Base-by-base conservation (phyloP, 2,329 filamentous ascomycete species). In the Cytospora schulzeri region DNA sequence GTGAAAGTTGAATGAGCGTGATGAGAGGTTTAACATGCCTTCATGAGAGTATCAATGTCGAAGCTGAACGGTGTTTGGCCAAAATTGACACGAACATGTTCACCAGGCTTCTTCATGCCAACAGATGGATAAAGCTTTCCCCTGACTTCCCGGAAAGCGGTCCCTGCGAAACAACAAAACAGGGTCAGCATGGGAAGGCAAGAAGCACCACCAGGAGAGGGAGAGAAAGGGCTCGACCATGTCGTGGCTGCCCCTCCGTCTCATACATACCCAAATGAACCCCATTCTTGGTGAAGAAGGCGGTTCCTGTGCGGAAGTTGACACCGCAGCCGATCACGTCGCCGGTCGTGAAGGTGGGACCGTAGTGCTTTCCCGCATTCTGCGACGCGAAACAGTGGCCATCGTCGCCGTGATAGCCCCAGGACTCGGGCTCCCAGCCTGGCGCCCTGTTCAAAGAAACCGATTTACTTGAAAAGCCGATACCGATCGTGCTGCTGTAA, bases 1-100 rank as follows among this genome's bases (percentile, higher is more conserved):
- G 2, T n/a, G 6, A 56, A 35, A 38, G 45, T 22, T 38, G 50
- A 65, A 53, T 17, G 55, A 65, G 26, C 56, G 59, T 50, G 11
- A 29, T 33, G 35, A 31, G 24, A 71, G 38, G 50, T 8, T 61
- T 63, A 33, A 78, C 84, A 71, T 83, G 91, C 91, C 80, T 84
- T 85, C 80, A 97, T 89, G 83, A 95, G 86, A 66, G 86, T 85
- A 76, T 97, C 92, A 70, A 99, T 98, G 74, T 97, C 91, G 77
- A 90, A 99, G 53, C 92, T 84, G 75, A 98, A 98, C 4, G 91
- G 90, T 60, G 84, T 85, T 75, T 89, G 86, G 55, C 88, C 88
- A 77, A 91, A 90, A 72, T 91, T 91, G 69, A 81, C 85, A 66
- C 81, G 77, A 64, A 90, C 74, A 69, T 86, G 81, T 71, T 90